phyloP scores from a whole-genome alignment of 176 grass and related monocot genomes.

The Eleusine indica region DNA sequence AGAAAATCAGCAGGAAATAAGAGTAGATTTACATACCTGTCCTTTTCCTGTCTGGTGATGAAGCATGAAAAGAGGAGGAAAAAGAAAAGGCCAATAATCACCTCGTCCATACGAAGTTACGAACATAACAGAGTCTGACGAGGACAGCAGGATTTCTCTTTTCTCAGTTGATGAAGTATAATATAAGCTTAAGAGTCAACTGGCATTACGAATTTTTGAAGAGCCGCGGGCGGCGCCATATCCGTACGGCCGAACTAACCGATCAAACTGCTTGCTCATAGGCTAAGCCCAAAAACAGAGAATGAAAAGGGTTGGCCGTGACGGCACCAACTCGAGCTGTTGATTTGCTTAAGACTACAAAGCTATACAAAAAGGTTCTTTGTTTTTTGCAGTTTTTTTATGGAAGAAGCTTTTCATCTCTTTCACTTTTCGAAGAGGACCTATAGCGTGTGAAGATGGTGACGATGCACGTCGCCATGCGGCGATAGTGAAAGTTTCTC shows the following conservation, averaged over 20 bases:
- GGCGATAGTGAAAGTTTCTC: conserved; percentile 26
- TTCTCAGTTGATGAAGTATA: neutral
- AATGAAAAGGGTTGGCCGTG: conserved; percentile 16
- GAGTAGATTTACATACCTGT: conserved; percentile 2
- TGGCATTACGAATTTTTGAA: conserved; percentile 31
- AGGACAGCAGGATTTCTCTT: conserved; percentile 2
- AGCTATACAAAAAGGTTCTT: conserved; percentile 17
- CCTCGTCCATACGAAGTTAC: conserved; percentile 22
- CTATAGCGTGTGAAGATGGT: conserved; percentile 22
- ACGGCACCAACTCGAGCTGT: conserved; percentile 37
- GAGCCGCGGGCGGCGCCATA: neutral
- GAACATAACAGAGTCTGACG: conserved; percentile 21
- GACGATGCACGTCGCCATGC: conserved; percentile 32
- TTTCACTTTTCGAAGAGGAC: conserved; percentile 17
- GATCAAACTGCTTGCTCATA: conserved; percentile 35
- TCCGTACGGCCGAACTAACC: conserved; percentile 41
- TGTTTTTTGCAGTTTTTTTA: neutral
- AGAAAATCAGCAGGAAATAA: neutral
- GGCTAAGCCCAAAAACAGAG: neutral
- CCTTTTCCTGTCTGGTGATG: conserved; percentile 30
- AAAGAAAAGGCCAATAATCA: conserved; percentile 21
- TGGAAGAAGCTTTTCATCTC: conserved; percentile 1
- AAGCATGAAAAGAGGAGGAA: neutral
- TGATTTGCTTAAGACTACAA: conserved; percentile 37
- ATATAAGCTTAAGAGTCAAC: conserved; percentile 35